Base-by-base conservation (phyloP, 257 asterid species). In the Misopates orontium region DNA sequence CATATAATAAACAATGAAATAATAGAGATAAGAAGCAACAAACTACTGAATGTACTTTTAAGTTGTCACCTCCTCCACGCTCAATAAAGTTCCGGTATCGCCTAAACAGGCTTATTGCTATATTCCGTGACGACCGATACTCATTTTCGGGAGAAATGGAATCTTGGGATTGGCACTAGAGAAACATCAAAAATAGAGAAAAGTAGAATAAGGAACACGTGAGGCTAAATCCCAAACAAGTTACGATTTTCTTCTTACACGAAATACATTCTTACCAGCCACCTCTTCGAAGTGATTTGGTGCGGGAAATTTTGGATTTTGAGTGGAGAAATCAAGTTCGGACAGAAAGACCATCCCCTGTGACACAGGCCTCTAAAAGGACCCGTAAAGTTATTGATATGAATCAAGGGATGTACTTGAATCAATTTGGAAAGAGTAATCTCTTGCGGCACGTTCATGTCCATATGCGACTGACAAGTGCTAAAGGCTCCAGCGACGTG, bases 61-160 rank as follows among this genome's bases (percentile, higher is more conserved):
- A 76, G 88, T 87, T 84, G 88, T 92, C 97, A 79, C 95, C 97
- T 78, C 97, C 98, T 79, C 98, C 98, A 48, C 97, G 97, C 79
- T 92, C 98, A 22, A 80, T 78, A 52, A 74, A 89, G 67, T 79
- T 82, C 71, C 90, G 73, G 83, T 92, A 92, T 16, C 98, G 85
- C 83, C 82, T 84, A 72, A 92, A 85, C 88, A 92, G 78, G 73
- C 95, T 92, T 80, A 85, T 89, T 49, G 98, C 96, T 73, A 89
- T 92, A 39, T 92, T 92, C 52, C 96, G 91, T 4, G 98, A 89
- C 28, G 97, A 92, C 22, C 95, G 87, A 56, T 80, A 92, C 75
- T 89, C 98, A 53, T 89, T 83, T 32, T 92, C 97, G 16, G 96
- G 84, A 41, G 97, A 81, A 44, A 80, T 68, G 23, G 86, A 74